phyloP scores from a whole-genome alignment of 2,329 filamentous ascomycete species.

The Fusarium sp. region DNA sequence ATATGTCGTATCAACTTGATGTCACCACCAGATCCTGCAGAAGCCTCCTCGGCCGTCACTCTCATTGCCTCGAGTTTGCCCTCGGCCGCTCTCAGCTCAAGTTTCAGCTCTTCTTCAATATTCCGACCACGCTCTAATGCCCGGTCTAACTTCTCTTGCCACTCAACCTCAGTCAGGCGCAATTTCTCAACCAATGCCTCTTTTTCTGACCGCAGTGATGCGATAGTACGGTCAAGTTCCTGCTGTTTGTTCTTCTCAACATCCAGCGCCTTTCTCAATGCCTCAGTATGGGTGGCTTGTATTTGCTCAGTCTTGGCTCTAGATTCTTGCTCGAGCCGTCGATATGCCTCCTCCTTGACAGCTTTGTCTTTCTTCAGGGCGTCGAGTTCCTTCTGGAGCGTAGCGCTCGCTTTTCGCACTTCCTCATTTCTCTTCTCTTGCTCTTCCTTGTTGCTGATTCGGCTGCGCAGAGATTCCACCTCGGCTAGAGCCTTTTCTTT shows the following conservation, averaged over 20 bases:
- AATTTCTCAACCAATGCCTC: conserved; percentile 75
- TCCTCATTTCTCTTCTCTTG: conserved; percentile 63
- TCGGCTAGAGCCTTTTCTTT: conserved; percentile 67
- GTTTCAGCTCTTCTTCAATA: conserved; percentile 78
- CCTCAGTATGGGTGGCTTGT: conserved; percentile 70
- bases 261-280: conserved; percentile 72
- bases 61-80: conserved; percentile 90
- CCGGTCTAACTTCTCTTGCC: conserved; percentile 76
- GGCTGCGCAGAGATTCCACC: conserved; percentile 54
- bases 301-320: conserved; percentile 71
- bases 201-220: conserved; percentile 80
- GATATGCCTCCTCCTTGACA: conserved; percentile 69
- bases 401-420: conserved; percentile 62
- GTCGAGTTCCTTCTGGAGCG: conserved; percentile 50
- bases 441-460: conserved; percentile 59
- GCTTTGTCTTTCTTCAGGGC: conserved; percentile 59
- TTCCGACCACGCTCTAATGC: conserved; percentile 74
- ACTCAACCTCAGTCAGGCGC: conserved; percentile 72
- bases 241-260: conserved; percentile 66
- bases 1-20: conserved; percentile 92
- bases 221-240: conserved; percentile 64
- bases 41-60: conserved; percentile 85
- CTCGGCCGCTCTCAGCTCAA: conserved; percentile 81
- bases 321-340: conserved; percentile 74
- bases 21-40: conserved; percentile 81